Base-by-base conservation (phyloP, 2,329 filamentous ascomycete genomes). In the Apiospora aurea region DNA sequence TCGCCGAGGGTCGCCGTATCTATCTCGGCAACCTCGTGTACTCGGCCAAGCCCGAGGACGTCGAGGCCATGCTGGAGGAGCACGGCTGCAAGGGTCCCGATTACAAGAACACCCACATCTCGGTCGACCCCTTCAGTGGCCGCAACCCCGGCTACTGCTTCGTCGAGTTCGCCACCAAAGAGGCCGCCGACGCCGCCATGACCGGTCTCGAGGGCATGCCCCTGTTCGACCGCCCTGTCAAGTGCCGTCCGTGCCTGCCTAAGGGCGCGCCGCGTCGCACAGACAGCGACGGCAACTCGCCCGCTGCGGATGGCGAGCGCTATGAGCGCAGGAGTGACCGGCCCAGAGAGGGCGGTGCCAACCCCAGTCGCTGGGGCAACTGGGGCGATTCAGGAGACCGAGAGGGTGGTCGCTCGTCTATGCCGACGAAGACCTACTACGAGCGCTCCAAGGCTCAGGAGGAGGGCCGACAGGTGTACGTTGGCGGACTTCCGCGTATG, bases 131-230 rank as follows among this genome's bases (percentile, higher is more conserved):
- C 1, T 89, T 92, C 79, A 92, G 88, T 43, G 89, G 87, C 53
- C 86, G 91, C 64, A 94, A 94, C 79, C 91, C 91, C 0, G 92
- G 90, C 49, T 94, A 93, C 82, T 94, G 92, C 82, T 94, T 94
- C 76, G 88, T 94, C 66, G 92, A 94, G 77, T 88, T 94, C 72
- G 80, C 81, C 66, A 86, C 84, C 67, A 85, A 85, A 66, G 88
- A 88, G 41, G 83, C 89, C 43, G 91, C 91, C 3, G 84, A 88
- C 5, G 80, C 80, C 1, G 90, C 89, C 1, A 89, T 93, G 79
- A 77, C 80, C n/a, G 83, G 86, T 16, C 82, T 94, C 61, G 84
- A 88, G 71, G 87, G 87, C 24, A 83, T 83, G 26, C 81, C 85
- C 16, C 82, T 94, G 44, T 84, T 88, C 18, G 88, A 88, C 38